Evolutionary conservation across 2,329 filamentous ascomycete genomes (phyloP).

Genomic region (Taxawa tesnikishii): DNA sequence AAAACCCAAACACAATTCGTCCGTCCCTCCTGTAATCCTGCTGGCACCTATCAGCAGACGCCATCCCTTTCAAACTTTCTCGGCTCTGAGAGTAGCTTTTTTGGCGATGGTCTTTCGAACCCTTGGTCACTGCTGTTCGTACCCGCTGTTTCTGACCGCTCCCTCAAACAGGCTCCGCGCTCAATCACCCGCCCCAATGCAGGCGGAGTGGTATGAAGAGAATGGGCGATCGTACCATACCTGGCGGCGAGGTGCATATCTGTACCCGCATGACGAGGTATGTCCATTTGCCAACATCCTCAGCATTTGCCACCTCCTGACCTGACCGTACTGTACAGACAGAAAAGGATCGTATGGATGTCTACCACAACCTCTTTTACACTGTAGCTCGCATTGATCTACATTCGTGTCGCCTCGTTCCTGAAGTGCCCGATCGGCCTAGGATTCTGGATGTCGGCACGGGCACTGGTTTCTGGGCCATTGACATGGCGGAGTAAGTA

Average conservation of each 20-base stretch:
- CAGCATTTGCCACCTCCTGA: not conserved
- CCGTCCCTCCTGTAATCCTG: too few species aligned
- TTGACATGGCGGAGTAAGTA: constrained; percentile 68
- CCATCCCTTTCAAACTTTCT: too few species aligned
- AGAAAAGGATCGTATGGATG: constrained; percentile 9
- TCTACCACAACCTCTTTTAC: constrained; percentile 9
- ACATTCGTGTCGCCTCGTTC: constrained; percentile 5
- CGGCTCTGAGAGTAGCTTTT: too few species aligned
- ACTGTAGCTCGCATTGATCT: constrained; percentile 7
- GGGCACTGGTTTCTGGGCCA: constrained; percentile 84
- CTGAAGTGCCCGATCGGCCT: constrained; percentile 16
- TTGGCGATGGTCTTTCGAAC: too few species aligned
- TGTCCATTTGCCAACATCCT: not conserved
- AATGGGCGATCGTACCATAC: constrained; percentile 10
- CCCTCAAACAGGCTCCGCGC: too few species aligned
- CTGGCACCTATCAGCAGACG: too few species aligned
- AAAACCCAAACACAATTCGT: too few species aligned
- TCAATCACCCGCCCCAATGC: constrained; percentile 5
- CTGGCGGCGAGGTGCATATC: constrained; percentile 10
- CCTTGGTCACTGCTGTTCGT: too few species aligned
- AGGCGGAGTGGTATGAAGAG: constrained; percentile 10
- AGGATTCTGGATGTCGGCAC: constrained; percentile 59
- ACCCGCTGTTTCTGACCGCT: too few species aligned
- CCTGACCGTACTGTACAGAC: constrained; percentile 2
- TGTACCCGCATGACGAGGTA: constrained; percentile 11